Evolutionary conservation across 139 green algal species (phyloP), one percentile per base, ranked within the genome.

Genomic region (Spirogloea muscicola): DNA sequence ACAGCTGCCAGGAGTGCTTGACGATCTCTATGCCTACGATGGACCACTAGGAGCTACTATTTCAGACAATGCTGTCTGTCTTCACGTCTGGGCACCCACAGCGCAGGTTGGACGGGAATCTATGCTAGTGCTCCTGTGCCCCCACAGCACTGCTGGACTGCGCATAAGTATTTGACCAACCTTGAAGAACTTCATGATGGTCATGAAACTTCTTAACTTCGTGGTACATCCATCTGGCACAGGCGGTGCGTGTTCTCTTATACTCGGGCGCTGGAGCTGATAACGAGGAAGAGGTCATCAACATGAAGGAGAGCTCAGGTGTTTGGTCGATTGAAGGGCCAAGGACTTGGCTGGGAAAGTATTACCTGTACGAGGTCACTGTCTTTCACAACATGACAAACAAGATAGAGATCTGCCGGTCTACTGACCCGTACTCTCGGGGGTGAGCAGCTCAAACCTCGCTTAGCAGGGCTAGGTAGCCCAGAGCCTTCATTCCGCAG

Each of bases 381-480:
- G 86, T 88, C 25, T 94, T 88, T 79, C 84, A 84, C 80, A 86
- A 87, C 25, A 87, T 64, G 82, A 90, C 82, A 0, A 40, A 49
- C 37, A 62, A 64, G 29, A 21, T 86, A 18, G 58, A 71, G 60
- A 81, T 42, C 29, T 63, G 49, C 46, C 43, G 88, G 68, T 77
- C 80, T 3, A 91, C 88, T 1, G 91, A 96, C 82, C 91, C 91
- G 10, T 95, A 95, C 84, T 86, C 87, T 6, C 69, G 86, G 3
- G 76, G 72, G 72, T 80, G 58, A 38, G 18, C 29, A 18, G 41
- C 16, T 38, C 9, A 27, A n/a, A 16, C 2, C 58, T 27, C 2
- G 3, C 48, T 2, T 46, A 21, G 2, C 6, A 18, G 2, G n/a
- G n/a, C n/a, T n/a, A n/a, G n/a, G n/a, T n/a, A n/a, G n/a, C n/a